These are phyloP conservation scores for Colletotrichum somersetense DNA, from an alignment of 2,329 filamentous ascomycete genomes.

Conservation along the genomic window DNA sequence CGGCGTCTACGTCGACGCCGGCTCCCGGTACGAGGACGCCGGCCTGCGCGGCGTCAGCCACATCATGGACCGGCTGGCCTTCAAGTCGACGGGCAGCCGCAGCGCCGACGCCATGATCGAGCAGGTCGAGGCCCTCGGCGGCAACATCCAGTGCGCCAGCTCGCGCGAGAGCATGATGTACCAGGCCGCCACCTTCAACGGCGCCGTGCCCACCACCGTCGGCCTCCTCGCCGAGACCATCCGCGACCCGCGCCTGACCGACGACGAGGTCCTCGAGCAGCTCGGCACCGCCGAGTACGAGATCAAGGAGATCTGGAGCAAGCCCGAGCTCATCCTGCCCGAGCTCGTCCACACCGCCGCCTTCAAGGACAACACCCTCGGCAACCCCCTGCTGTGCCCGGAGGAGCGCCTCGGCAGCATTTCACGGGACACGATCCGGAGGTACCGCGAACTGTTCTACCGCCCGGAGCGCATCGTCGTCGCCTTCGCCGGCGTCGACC, in stretches of 20 bases:
- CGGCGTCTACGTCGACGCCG: constrained; percentile 95
- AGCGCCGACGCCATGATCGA: constrained; percentile 89
- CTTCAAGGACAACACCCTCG: constrained; percentile 95
- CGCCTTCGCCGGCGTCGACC: constrained; percentile 92
- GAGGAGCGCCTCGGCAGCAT: constrained; percentile 84
- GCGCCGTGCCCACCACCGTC: constrained; percentile 84
- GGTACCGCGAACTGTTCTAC: constrained; percentile 88
- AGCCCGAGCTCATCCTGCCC: constrained; percentile 94
- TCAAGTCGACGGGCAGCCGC: constrained; percentile 84
- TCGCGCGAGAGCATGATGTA: constrained; percentile 98
- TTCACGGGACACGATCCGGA: constrained; percentile 77
- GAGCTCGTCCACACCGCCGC: constrained; percentile 96
- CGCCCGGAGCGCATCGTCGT: constrained; percentile 92
- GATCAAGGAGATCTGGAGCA: constrained; percentile 95
- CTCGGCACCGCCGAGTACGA: constrained; percentile 94
- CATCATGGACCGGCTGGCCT: constrained; percentile 94
- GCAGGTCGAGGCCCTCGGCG: constrained; percentile 86
- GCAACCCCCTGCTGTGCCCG: constrained; percentile 92
- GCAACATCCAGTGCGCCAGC: constrained; percentile 97
- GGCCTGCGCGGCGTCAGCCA: constrained; percentile 91
- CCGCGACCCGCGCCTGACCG: constrained; percentile 84
- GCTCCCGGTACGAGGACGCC: constrained; percentile 91
- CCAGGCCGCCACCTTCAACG: constrained; percentile 97
- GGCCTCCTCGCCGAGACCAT: constrained; percentile 94
- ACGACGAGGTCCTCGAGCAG: constrained; percentile 88